A percentile compares a stretch with the other conserved stretches of the same genome.
These are phyloP conservation scores for Geosmithia flava DNA, from an alignment of 2,329 filamentous ascomycete genomes.

Conservation along the genomic window DNA sequence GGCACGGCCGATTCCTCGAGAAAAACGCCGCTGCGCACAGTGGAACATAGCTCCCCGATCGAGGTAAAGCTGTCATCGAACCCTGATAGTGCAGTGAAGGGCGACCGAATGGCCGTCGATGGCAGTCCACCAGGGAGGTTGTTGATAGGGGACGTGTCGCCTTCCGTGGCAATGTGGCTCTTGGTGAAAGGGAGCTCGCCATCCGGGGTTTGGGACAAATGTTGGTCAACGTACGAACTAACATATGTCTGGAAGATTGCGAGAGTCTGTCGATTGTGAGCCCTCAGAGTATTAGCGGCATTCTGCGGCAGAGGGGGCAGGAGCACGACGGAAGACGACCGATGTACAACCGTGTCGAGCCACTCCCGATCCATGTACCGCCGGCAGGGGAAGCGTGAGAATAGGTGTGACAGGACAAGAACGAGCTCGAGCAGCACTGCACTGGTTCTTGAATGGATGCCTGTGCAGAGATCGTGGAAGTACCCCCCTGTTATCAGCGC, in stretches of 20 bases:
- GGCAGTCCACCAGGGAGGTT: too few species aligned
- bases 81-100: conserved; percentile 62
- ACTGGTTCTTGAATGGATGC: conserved; percentile 36
- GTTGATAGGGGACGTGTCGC: too few species aligned
- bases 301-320: conserved; percentile 49
- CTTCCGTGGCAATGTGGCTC: conserved; percentile 24
- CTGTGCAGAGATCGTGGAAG: conserved; percentile 48
- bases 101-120: conserved; percentile 39
- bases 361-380: conserved; percentile 5
- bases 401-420: conserved; percentile 58
- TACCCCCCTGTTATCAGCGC: conserved; percentile 60
- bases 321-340: conserved; percentile 50
- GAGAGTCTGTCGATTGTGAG: conserved; percentile 55
- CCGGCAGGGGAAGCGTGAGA: conserved; percentile 40
- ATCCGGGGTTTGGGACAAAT: conserved; percentile 39
- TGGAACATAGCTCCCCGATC: conserved; percentile 55
- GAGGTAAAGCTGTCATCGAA: conserved; percentile 49
- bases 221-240: conserved; percentile 53
- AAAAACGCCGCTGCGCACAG: conserved; percentile 55
- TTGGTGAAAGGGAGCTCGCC: conserved; percentile 45
- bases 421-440: conserved; percentile 46
- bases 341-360: conserved; percentile 25
- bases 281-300: conserved; percentile 41
- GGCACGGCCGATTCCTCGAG: conserved; percentile 65
- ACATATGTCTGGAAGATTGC: conserved; percentile 58